Percentiles rank a stretch among this genome's conserved stretches.
Conservation (phyloP, 257 asterid species). For the Galeopsis tetrahit region DNA sequence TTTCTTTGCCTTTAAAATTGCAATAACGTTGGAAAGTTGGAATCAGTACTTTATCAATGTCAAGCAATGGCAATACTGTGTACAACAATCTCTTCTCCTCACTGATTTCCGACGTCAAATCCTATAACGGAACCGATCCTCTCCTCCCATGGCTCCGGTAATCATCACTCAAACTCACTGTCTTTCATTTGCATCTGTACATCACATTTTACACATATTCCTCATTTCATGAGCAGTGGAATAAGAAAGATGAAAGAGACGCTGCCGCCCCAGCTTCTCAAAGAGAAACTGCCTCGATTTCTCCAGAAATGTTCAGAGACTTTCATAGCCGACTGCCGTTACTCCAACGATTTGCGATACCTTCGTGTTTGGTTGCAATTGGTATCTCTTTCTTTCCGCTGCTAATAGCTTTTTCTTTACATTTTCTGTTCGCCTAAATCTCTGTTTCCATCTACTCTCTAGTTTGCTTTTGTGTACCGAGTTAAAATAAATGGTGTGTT, state of each 20-base stretch:
- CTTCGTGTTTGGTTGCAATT: slow-evolving; percentile 92
- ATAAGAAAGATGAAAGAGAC: slow-evolving; percentile 72
- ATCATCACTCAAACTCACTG: not conserved
- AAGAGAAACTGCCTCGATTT: slow-evolving; percentile 89
- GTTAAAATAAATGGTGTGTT: not conserved
- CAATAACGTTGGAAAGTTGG: not conserved
- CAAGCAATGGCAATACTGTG: slow-evolving; percentile 44
- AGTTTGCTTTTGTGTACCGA: slow-evolving; percentile 7
- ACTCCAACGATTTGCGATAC: slow-evolving; percentile 85
- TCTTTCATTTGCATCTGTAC: slow-evolving; percentile 19
- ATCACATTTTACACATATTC: not conserved
- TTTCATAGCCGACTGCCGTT: slow-evolving; percentile 69
- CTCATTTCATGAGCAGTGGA: slow-evolving; percentile 53
- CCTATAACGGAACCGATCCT: slow-evolving; percentile 76
- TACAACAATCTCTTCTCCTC: slow-evolving; percentile 68
- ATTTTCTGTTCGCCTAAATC: not conserved
- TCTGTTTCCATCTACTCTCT: not conserved
- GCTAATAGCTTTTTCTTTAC: not conserved
- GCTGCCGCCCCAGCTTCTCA: slow-evolving; percentile 74
- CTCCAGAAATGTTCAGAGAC: slow-evolving; percentile 92
- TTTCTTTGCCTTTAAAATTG: not conserved
- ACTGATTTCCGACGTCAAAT: slow-evolving; percentile 75
- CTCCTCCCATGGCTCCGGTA: slow-evolving; percentile 97
- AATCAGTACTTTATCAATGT: slow-evolving; percentile 38
- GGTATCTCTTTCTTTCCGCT: slow-evolving; percentile 47